phyloP scores from a whole-genome alignment of 1,284 basidiomycete species.

The Coniferiporia sulphurascens region DNA sequence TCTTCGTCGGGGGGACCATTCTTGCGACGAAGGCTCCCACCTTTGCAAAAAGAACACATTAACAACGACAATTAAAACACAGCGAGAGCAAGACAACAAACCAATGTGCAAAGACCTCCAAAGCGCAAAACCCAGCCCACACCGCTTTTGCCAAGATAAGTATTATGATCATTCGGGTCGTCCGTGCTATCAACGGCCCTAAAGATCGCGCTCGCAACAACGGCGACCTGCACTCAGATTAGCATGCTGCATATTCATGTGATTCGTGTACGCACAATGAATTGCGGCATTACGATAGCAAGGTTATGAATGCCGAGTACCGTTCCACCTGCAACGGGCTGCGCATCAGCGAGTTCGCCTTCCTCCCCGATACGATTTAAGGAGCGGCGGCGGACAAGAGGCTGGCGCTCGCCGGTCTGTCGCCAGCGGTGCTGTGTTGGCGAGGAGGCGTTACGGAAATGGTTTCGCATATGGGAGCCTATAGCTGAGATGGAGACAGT shows the following conservation, averaged over 20 bases:
- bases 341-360: slow-evolving; percentile 41
- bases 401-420: slow-evolving; percentile 47
- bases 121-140: slow-evolving; percentile 93
- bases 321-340: slow-evolving; percentile 82
- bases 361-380: slow-evolving; percentile 46
- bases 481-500: slow-evolving; percentile 12
- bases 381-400: slow-evolving; percentile 66
- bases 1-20: slow-evolving; percentile 79
- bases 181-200: slow-evolving; percentile 59
- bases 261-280: slow-evolving; percentile 58
- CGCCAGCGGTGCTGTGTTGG: slow-evolving; percentile 30
- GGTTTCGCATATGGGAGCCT: slow-evolving; percentile 22
- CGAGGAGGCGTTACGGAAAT: slow-evolving; percentile 42
- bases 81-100: slow-evolving; percentile 29
- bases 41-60: slow-evolving; percentile 25
- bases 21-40: slow-evolving; percentile 70
- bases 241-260: not conserved
- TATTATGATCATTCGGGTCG: slow-evolving; percentile 42
- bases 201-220: slow-evolving; percentile 90
- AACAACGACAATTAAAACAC: not conserved
- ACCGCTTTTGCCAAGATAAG: slow-evolving; percentile 77
- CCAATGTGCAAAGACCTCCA: slow-evolving; percentile 79
- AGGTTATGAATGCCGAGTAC: slow-evolving; percentile 95
- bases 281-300: slow-evolving; percentile 89
- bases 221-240: slow-evolving; percentile 57